Conservation (phyloP, 768 basidiomycete genomes). For the Gymnopilus junonius region DNA sequence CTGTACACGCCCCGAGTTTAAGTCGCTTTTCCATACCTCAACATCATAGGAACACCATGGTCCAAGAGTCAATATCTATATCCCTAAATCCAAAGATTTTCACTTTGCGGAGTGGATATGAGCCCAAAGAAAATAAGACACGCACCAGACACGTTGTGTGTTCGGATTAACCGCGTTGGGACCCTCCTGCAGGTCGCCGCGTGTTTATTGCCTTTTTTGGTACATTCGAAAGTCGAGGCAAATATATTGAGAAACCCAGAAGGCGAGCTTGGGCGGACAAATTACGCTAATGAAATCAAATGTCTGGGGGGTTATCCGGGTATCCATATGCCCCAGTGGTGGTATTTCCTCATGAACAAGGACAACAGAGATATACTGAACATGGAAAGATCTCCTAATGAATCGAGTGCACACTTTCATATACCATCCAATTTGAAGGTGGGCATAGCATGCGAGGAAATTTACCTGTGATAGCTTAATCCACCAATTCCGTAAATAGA, state of each 20-base stretch:
- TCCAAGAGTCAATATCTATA: not conserved
- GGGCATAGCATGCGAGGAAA: too few species aligned
- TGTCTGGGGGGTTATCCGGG: not conserved
- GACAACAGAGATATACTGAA: not conserved
- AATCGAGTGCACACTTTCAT: too few species aligned
- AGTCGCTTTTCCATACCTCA: too few species aligned
- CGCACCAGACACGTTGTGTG: conserved; percentile 13
- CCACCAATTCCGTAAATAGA: too few species aligned
- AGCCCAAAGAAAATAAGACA: conserved; percentile 1
- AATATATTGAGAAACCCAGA: not conserved
- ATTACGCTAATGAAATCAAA: not conserved
- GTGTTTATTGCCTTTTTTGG: conserved; percentile 5
- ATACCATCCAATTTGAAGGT: too few species aligned
- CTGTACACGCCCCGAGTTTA: too few species aligned
- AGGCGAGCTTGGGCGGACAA: not conserved
- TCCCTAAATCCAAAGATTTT: not conserved
- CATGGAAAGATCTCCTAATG: too few species aligned
- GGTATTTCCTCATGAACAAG: not conserved
- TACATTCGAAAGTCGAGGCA: not conserved
- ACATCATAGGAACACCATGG: too few species aligned
- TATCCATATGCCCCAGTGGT: not conserved
- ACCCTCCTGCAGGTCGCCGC: conserved; percentile 15
- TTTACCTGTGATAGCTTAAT: too few species aligned
- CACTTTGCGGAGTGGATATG: not conserved
- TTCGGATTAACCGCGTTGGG: conserved; percentile 5